phyloP scores from a whole-genome alignment of 805 yeast genomes.

The Zygotorulaspora florentina region DNA sequence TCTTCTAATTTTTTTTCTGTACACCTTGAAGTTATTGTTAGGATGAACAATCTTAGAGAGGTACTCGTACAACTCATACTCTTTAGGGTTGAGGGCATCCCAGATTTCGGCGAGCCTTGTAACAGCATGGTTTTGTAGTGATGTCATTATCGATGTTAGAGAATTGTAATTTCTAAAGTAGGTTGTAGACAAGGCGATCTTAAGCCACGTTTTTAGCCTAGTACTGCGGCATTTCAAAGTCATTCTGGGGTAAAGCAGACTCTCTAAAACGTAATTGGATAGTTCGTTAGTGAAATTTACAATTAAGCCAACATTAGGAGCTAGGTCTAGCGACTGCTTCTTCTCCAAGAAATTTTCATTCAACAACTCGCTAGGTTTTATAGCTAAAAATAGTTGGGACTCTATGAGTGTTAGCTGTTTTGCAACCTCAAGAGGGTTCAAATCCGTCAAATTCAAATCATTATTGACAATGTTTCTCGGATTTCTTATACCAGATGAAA shows the following conservation, averaged over 20 bases:
- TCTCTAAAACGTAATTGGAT: conserved; percentile 69
- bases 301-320: conserved; percentile 60
- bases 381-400: conserved; percentile 57
- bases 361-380: conserved; percentile 61
- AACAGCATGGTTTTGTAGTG: conserved; percentile 67
- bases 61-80: conserved; percentile 57
- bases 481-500: neutral
- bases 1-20: conserved; percentile 58
- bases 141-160: conserved; percentile 71
- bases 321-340: conserved; percentile 52
- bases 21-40: conserved; percentile 64
- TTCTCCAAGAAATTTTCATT: conserved; percentile 60
- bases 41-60: conserved; percentile 69
- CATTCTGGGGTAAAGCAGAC: conserved; percentile 51
- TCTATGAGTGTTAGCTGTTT: conserved; percentile 74
- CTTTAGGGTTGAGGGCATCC: conserved; percentile 55
- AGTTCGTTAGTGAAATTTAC: conserved; percentile 66
- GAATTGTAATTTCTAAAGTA: conserved; percentile 75
- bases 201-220: conserved; percentile 65
- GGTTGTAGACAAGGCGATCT: conserved; percentile 65
- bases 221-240: conserved; percentile 47
- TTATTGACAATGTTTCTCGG: conserved; percentile 13
- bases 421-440: conserved; percentile 70
- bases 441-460: conserved; percentile 34
- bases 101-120: conserved; percentile 60